Base-by-base conservation (phyloP, 441 rosid species). In the Pelargonium cotyledonis region DNA sequence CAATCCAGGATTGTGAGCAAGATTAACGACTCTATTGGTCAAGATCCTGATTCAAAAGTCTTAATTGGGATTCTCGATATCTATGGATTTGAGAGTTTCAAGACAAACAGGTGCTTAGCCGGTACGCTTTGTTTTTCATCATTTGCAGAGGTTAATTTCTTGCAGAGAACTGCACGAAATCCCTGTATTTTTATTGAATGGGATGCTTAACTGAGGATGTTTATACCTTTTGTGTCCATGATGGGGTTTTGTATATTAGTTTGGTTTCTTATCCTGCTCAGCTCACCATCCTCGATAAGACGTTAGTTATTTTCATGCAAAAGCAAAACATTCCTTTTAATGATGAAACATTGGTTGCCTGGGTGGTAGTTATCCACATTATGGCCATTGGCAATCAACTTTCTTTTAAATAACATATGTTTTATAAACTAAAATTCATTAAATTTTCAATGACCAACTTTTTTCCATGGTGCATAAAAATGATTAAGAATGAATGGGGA, bases 71-170 rank as follows among this genome's bases (percentile, higher is more conserved):
- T 95, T 80, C 92, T 92, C 75, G 89, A 84, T 82, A 85, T 89
- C 62, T 88, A 88, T 76, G 94, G 95, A 81, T 89, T 89, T 67
- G 95, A 88, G 85, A 88, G 92, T 92, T 95, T 94, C 88, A 88
- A 94, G 91, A 88, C 97, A 87, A 94, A 91, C 96, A 90, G 95
- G 99, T 94, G 97, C 92, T 85, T 87, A 84, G 80, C 90, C 70
- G 96, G 95, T 94, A 91, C 57, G 94, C 96, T 80, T 85, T 93
- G 89, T 84, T 82, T 80, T 89, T 84, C 83, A 72, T 82, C 81
- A 80, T 76, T 66, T 72, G 53, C 67, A 63, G 74, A 71, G 64
- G 75, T 69, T 69, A 78, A 72, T 72, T 80, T 76, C 77, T 79
- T 76, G 69, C 68, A 73, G 73, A 67, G 19, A 65, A 70, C 71